phyloP scores from a whole-genome alignment of 23 red algal genomes.

The Gracilariopsis chorda region DNA sequence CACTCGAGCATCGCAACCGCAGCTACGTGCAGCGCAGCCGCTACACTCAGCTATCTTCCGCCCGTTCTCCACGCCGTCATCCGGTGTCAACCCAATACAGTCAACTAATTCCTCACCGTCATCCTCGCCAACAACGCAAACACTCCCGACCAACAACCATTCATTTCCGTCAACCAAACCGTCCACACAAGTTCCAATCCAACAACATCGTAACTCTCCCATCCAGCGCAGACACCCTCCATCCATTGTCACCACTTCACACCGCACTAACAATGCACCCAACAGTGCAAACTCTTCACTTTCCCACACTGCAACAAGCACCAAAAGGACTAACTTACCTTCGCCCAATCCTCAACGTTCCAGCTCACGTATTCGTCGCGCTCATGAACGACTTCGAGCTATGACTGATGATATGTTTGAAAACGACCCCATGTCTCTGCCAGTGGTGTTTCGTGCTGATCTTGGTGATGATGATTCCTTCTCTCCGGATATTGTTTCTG shows the following conservation, averaged over 20 bases:
- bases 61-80: neutral
- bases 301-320: too few species aligned
- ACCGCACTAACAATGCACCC: too few species aligned
- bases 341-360: neutral
- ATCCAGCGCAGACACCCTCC: too few species aligned
- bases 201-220: too few species aligned
- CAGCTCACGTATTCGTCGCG: constrained; percentile 6
- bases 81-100: neutral
- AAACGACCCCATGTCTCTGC: neutral
- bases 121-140: neutral
- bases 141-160: too few species aligned
- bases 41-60: neutral
- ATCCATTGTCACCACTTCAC: too few species aligned
- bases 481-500: constrained; percentile 53
- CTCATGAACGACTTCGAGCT: constrained; percentile 3
- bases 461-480: constrained; percentile 58
- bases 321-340: too few species aligned
- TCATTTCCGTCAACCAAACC: too few species aligned
- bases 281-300: too few species aligned
- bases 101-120: neutral
- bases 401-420: constrained; percentile 1
- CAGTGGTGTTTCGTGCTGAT: constrained; percentile 3
- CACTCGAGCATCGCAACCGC: too few species aligned
- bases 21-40: neutral
- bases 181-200: too few species aligned